Evolutionary conservation across 2,329 filamentous ascomycete species (phyloP).

Genomic region (Madurella mycetomatis): DNA sequence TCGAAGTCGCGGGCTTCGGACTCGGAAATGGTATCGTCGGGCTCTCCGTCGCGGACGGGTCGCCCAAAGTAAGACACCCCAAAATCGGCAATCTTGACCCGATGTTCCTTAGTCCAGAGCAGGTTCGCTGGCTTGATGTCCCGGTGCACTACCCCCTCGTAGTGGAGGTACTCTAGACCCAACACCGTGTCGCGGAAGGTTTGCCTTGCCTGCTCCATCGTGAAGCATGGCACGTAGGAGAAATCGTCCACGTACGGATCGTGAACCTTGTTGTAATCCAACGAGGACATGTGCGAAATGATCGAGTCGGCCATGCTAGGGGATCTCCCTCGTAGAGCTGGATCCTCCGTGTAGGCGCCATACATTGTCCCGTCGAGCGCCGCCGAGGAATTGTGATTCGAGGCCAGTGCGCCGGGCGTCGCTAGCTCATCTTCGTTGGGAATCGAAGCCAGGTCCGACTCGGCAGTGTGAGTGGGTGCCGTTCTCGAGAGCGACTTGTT

Average conservation of each 20-base stretch:
- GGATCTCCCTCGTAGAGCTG: conserved; percentile 59
- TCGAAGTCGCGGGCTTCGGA: conserved; percentile 84
- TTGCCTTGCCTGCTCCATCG: conserved; percentile 72
- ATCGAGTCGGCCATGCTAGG: conserved; percentile 78
- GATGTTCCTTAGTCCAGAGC: conserved; percentile 76
- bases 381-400: conserved; percentile 48
- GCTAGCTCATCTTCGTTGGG: conserved; percentile 50
- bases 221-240: conserved; percentile 90
- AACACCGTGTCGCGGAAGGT: conserved; percentile 91
- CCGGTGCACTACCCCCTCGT: conserved; percentile 77
- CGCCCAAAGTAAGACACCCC: conserved; percentile 95
- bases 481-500: conserved; percentile 37
- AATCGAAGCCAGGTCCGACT: conserved; percentile 32
- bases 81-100: conserved; percentile 97
- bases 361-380: conserved; percentile 75
- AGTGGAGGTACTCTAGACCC: conserved; percentile 88
- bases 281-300: conserved; percentile 64
- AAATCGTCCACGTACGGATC: conserved; percentile 78
- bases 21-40: conserved; percentile 69
- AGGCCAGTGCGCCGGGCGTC: conserved; percentile 49
- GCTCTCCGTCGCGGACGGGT: conserved; percentile 76
- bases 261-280: conserved; percentile 57
- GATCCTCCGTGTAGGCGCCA: conserved; percentile 60
- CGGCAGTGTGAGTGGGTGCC: conserved; percentile 32
- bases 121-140: conserved; percentile 90